These are phyloP conservation scores for Tieghemiomyces parasiticus DNA, from an alignment of 192 early-diverging fungal genomes.

Conservation along the genomic window DNA sequence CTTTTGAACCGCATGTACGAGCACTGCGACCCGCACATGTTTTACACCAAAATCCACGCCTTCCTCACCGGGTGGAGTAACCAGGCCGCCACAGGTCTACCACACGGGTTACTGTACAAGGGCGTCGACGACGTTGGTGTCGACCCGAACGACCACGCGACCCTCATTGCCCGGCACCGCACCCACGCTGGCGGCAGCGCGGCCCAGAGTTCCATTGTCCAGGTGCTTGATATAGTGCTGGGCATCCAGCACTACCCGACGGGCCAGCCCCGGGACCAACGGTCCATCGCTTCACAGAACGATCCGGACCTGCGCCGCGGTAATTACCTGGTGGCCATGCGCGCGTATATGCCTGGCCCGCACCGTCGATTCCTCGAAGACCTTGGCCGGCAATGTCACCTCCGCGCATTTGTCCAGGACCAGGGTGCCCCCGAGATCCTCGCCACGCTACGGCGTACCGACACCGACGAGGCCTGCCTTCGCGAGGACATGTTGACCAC, in stretches of 20 bases:
- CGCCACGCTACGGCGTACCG: no score
- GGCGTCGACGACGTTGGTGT: constrained; percentile 45
- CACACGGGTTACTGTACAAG: constrained; percentile 81
- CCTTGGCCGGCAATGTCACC: constrained; percentile 41
- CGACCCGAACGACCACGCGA: constrained; percentile 18
- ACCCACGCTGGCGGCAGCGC: constrained; percentile 85
- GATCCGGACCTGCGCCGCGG: constrained; percentile 24
- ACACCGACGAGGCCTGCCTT: constrained; percentile 13
- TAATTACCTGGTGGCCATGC: constrained; percentile 78
- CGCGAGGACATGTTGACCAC: constrained; percentile 33
- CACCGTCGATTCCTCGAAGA: constrained; percentile 79
- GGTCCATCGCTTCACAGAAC: not conserved
- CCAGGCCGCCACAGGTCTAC: constrained; percentile 72
- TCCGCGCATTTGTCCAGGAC: constrained; percentile 44
- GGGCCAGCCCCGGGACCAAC: constrained; percentile 17
- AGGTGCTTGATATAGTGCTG: constrained; percentile 75
- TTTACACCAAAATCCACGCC: constrained; percentile 84
- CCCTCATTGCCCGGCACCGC: constrained; percentile 41
- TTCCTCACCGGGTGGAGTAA: constrained; percentile 87
- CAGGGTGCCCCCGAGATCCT: no score
- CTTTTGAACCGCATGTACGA: constrained; percentile 73
- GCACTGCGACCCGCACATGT: constrained; percentile 86
- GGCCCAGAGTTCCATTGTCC: constrained; percentile 86
- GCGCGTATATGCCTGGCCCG: constrained; percentile 78
- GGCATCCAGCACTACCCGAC: constrained; percentile 81